Evolutionary conservation across 2,329 filamentous ascomycete genomes (phyloP), one percentile per base, ranked within the genome.

Genomic region (Nigrospora sphaerica): DNA sequence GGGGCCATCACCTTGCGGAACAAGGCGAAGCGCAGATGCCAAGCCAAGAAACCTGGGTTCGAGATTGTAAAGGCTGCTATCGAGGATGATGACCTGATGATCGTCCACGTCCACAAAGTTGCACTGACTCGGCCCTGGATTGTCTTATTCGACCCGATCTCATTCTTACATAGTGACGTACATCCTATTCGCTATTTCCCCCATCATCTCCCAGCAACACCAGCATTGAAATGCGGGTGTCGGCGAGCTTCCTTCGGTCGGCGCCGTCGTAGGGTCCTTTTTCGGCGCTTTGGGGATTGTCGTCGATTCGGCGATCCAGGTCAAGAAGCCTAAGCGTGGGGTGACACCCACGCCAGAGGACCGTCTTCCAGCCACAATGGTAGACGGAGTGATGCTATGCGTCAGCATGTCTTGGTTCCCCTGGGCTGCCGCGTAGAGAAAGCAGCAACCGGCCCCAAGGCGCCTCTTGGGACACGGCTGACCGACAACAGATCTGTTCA

Each of bases 161-260:
- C 72, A 0, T 65, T 78, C 43, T 60, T 79, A 78, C 49, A 69
- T 64, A 6, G 62, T 77, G 1, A 62, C 76, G 10, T 78, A 78
- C 58, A 80, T 81, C 75, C 67, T 81, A 12, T 80, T 81, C 59
- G 72, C 65, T 18, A 78, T 78, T 46, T 80, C 80, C 45, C 74
- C 71, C 3, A 75, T 78, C 35, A 71, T 79, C 6, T 78, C 76
- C 52, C 71, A 77, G 50, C 58, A 75, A 41, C 67, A 61, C 51
- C 67, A 75, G 3, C 74, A 73, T 1, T 80, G 75, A 75, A 79
- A 77, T 49, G 52, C 68, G 0, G 75, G 75, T 10, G 70, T 77
- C 3, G 74, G 72, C 5, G 69, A 76, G 46, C 58, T 80, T 1
- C 73, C 75, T 2, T 60, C 79, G 7, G 56, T 79, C 4, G 76